Conservation (phyloP, 345 rosid species). For the Cardamine occulta region DNA sequence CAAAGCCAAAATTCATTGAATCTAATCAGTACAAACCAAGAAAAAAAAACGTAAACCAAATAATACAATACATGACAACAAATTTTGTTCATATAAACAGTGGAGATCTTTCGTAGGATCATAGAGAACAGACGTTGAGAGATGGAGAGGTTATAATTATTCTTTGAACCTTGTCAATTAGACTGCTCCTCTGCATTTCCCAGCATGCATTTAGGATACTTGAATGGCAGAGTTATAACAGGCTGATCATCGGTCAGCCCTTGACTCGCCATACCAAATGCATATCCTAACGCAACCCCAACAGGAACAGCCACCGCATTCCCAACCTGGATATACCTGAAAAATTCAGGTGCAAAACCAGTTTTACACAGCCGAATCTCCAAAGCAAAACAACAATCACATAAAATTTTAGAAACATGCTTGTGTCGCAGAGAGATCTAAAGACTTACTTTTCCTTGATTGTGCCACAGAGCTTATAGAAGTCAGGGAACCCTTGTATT, state of each 20-base stretch:
- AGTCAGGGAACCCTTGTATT: slow-evolving; percentile 56
- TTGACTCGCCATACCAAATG: slow-evolving; percentile 45
- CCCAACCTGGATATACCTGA: slow-evolving; percentile 50
- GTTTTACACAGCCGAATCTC: neutral
- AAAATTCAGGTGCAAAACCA: neutral
- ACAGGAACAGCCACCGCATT: slow-evolving; percentile 53
- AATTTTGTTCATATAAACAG: neutral
- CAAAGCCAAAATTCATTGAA: neutral
- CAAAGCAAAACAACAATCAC: neutral
- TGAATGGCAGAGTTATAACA: slow-evolving; percentile 35
- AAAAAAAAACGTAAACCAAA: neutral
- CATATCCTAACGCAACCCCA: slow-evolving; percentile 46
- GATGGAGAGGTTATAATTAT: neutral
- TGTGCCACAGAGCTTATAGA: slow-evolving; percentile 48
- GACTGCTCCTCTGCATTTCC: slow-evolving; percentile 2
- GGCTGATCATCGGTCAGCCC: slow-evolving; percentile 43
- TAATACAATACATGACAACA: neutral
- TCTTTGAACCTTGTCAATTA: slow-evolving; percentile 7
- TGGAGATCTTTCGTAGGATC: neutral
- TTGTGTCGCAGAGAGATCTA: neutral
- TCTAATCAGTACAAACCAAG: neutral
- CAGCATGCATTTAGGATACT: slow-evolving; percentile 35
- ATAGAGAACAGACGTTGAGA: neutral
- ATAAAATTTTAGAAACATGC: neutral
- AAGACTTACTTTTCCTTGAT: slow-evolving; percentile 48